Percentiles rank a stretch among this genome's conserved stretches.
These are phyloP conservation scores for Aspergillus fumigatiaffinis DNA, from an alignment of 2,329 filamentous ascomycete genomes.

Conservation along the genomic window DNA sequence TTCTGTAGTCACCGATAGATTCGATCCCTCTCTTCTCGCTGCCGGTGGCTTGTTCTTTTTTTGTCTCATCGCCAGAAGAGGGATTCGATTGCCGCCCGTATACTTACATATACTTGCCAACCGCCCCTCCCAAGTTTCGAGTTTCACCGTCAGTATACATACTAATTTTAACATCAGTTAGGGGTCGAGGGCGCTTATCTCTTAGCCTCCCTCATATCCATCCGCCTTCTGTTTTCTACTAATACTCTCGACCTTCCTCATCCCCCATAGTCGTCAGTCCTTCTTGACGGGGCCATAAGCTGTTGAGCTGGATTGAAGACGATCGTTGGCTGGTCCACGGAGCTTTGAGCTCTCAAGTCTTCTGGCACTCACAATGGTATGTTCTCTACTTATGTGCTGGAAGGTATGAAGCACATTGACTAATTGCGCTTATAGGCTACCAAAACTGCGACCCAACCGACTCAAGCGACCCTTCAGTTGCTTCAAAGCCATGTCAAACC, in stretches of 20 bases:
- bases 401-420: background rate
- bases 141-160: background rate
- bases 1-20: conserved; percentile 4
- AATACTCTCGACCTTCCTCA: background rate
- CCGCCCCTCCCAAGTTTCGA: conserved; percentile 3
- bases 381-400: background rate
- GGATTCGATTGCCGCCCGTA: background rate
- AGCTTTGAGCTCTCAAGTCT: conserved; percentile 1
- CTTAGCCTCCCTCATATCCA: background rate
- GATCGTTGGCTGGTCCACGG: conserved; percentile 4
- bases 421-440: background rate
- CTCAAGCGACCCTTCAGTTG: background rate
- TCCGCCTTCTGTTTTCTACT: background rate
- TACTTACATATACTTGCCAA: conserved; percentile 17
- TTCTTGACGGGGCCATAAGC: background rate
- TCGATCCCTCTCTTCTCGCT: conserved; percentile 1
- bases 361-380: conserved; percentile 7
- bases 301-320: background rate
- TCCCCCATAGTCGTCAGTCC: background rate
- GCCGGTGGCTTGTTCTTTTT: conserved; percentile 10
- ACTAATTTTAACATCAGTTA: background rate
- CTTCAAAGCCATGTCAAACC: conserved; percentile 13
- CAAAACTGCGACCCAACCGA: background rate
- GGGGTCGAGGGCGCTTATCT: conserved; percentile 1
- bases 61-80: conserved; percentile 1